Evolutionary conservation across 2,329 filamentous ascomycete genomes (phyloP).

Genomic region (Monosporascus sp.): DNA sequence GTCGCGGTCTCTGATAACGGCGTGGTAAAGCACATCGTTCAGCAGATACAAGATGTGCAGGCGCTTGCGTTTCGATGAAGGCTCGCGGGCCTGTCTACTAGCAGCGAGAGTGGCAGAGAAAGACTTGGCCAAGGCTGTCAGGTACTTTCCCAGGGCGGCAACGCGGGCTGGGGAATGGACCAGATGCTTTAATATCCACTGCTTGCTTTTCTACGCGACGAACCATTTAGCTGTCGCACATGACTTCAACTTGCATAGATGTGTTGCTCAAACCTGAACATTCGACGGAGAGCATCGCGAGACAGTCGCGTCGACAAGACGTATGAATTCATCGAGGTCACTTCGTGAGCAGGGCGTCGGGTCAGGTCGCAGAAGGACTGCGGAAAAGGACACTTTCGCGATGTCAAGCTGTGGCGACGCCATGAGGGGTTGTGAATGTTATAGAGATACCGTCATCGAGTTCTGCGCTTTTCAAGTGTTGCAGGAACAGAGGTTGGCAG

Average conservation of each 20-base stretch:
- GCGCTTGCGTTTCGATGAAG: conserved; percentile 61
- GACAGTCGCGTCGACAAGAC: conserved; percentile 58
- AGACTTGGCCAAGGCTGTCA: conserved; percentile 62
- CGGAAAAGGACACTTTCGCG: conserved; percentile 72
- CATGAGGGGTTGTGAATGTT: conserved; percentile 35
- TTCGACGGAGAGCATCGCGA: conserved; percentile 71
- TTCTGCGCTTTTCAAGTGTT: too few species aligned
- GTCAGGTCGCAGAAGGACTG: conserved; percentile 67
- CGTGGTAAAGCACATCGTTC: conserved; percentile 72
- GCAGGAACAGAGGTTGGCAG: too few species aligned
- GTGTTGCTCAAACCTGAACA: conserved; percentile 74
- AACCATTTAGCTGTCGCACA: conserved; percentile 28
- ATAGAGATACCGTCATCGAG: too few species aligned
- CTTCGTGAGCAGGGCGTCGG: conserved; percentile 63
- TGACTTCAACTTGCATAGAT: conserved; percentile 34
- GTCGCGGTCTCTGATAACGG: conserved; percentile 44
- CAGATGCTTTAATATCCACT: conserved; percentile 73
- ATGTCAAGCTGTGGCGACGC: conserved; percentile 68
- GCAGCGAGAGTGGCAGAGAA: conserved; percentile 31
- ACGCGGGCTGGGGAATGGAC: conserved; percentile 61
- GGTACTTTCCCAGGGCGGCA: conserved; percentile 67
- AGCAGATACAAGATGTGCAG: conserved; percentile 74
- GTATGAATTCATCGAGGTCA: conserved; percentile 65
- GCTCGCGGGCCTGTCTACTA: conserved; percentile 31
- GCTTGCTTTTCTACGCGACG: conserved; percentile 70